Evolutionary conservation across 495 filamentous ascomycete species (phyloP).

Genomic region (Daldinia grandis): DNA sequence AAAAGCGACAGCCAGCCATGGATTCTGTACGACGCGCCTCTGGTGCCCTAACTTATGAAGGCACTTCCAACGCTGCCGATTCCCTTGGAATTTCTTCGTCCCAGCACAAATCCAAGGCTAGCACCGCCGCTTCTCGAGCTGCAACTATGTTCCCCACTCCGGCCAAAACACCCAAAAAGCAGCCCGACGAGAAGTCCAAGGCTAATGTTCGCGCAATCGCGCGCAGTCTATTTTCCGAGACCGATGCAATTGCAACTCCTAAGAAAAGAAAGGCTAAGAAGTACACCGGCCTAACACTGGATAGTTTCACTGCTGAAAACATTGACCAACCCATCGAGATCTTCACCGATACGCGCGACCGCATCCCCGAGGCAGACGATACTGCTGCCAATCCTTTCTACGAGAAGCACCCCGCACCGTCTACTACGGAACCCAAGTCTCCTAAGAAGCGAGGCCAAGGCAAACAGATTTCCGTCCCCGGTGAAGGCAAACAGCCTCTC

Average conservation of each 20-base stretch:
- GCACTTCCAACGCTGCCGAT: conserved; percentile 48
- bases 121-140: conserved; percentile 18
- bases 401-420: conserved; percentile 47
- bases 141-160: conserved; percentile 82
- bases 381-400: conserved; percentile 81
- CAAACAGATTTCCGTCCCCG: conserved; percentile 57
- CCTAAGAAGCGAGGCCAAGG: conserved; percentile 55
- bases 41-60: conserved; percentile 47
- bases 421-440: conserved; percentile 38
- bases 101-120: conserved; percentile 36
- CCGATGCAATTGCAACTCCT: conserved; percentile 68
- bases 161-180: conserved; percentile 85
- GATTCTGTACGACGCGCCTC: conserved; percentile 52
- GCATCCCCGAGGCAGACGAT: conserved; percentile 74
- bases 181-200: conserved; percentile 60
- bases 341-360: conserved; percentile 89
- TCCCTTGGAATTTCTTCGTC: conserved; percentile 47
- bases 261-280: conserved; percentile 66
- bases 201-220: conserved; percentile 70
- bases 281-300: conserved; percentile 71
- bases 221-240: conserved; percentile 74
- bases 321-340: conserved; percentile 73
- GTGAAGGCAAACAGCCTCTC: conserved; percentile 64
- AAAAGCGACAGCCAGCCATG: conserved; percentile 53
- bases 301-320: conserved; percentile 70